Evolutionary conservation across 2,329 filamentous ascomycete genomes (phyloP), one percentile per base, ranked within the genome.

Genomic region (Madurella mycetomatis): DNA sequence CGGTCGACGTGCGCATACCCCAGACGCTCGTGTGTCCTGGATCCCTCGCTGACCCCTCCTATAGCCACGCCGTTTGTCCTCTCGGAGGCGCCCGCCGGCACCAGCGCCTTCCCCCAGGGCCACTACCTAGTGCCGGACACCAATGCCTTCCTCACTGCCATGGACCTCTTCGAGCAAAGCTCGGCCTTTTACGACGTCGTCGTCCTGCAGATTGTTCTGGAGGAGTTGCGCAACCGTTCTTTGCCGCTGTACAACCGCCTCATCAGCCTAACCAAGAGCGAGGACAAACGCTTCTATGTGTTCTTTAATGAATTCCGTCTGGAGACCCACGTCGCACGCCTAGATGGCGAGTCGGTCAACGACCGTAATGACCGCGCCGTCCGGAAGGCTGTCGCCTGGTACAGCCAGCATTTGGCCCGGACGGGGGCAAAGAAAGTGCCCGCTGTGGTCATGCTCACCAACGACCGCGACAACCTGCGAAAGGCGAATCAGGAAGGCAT

Each of bases 281-380:
- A 96, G 65, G 91, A 95, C 61, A 99, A 99, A 77, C 85, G 92
- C 51, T 97, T 96, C 69, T 96, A 97, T 67, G 90, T 99, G 49
- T 99, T 99, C 70, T 97, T 97, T 82, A 99, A 99, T 70, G 94
- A 99, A 65, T 99, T 99, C 68, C 83, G 92, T 49, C 77, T 92
- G 40, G 95, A 99, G 71, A 99, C 94, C 0, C 88, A 96, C 66
- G 83, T 96, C 46, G 74, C 81, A 30, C 81, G 94, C 58, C 81
- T 85, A 17, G 71, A 79, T 5, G 86, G 88, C 39, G 94, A 99
- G 75, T 87, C 83, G 2, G 94, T 99, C 72, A 99, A 99, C 69
- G 94, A 99, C 70, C 83, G 94, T 51, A 99, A 99, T 67, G 95
- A 99, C 70, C 85, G 92, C 58, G 91, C 94, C 43, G 90, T 99